A percentile compares a stretch with the other conserved stretches of the same genome.
Evolutionary conservation across 495 filamentous ascomycete genomes (phyloP).

Genomic region (Daldinia childiae): DNA sequence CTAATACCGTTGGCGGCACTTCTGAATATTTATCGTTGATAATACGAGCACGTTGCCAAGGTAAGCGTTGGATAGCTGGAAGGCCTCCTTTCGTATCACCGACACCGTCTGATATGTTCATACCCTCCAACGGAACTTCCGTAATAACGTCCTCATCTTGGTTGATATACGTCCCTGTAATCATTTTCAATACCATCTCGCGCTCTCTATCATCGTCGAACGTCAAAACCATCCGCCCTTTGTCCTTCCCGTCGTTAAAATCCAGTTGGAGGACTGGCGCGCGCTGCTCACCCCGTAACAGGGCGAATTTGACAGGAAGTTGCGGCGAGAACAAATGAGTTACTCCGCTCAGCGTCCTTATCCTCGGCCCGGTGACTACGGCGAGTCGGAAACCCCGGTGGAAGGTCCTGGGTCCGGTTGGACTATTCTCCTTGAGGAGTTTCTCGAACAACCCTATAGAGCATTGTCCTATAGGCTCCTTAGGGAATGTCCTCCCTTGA

Average conservation of each 20-base stretch:
- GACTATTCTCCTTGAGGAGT: slow-evolving; percentile 66
- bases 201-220: slow-evolving; percentile 76
- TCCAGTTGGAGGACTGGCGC: slow-evolving; percentile 73
- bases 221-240: slow-evolving; percentile 74
- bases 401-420: slow-evolving; percentile 70
- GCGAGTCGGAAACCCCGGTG: slow-evolving; percentile 81
- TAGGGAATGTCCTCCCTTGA: slow-evolving; percentile 72
- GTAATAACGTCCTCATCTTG: slow-evolving; percentile 69
- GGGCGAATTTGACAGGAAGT: slow-evolving; percentile 75
- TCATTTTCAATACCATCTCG: slow-evolving; percentile 69
- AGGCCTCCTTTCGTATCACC: slow-evolving; percentile 53
- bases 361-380: slow-evolving; percentile 76
- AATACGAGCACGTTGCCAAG: slow-evolving; percentile 59
- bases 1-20: slow-evolving; percentile 67
- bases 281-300: slow-evolving; percentile 72
- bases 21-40: slow-evolving; percentile 64
- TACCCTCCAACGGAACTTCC: slow-evolving; percentile 68
- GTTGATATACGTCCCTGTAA: slow-evolving; percentile 71
- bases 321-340: slow-evolving; percentile 69
- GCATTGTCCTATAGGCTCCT: slow-evolving; percentile 74
- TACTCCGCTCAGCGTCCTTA: slow-evolving; percentile 77
- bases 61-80: slow-evolving; percentile 56
- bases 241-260: slow-evolving; percentile 70
- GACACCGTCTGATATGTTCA: slow-evolving; percentile 69
- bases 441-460: slow-evolving; percentile 77